Percentiles rank a stretch among this genome's conserved stretches.
These are phyloP conservation scores for Picea sitchensis DNA, from an alignment of 75 land plant species.

Conservation along the genomic window DNA sequence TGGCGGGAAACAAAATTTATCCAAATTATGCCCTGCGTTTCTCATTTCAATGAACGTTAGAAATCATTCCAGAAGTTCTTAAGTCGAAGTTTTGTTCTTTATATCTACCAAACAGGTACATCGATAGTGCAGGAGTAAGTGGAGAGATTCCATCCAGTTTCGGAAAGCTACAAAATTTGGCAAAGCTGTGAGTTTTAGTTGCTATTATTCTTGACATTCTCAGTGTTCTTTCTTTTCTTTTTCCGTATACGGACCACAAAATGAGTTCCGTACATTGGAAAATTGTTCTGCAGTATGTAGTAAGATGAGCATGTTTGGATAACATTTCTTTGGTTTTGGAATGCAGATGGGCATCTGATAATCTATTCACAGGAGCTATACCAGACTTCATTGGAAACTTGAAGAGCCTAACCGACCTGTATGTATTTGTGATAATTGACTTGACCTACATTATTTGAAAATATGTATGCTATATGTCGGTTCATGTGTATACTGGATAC, in stretches of 20 bases:
- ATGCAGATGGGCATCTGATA: conserved; percentile 37
- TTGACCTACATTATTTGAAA: neutral
- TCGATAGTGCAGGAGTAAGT: conserved; percentile 30
- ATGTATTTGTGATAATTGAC: neutral
- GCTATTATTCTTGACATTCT: neutral
- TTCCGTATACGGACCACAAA: neutral
- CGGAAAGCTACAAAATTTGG: conserved; percentile 14
- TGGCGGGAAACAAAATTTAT: too few relatives aligned
- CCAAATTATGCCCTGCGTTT: too few relatives aligned
- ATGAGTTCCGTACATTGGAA: neutral
- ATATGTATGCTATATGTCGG: neutral
- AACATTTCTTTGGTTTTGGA: neutral
- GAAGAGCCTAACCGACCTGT: conserved; percentile 21
- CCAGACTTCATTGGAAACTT: conserved; percentile 22
- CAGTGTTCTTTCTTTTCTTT: neutral
- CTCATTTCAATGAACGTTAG: too few relatives aligned
- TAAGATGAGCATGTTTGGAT: neutral
- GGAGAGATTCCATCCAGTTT: conserved; percentile 28
- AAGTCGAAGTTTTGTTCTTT: too few relatives aligned
- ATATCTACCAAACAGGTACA: conserved; percentile 17
- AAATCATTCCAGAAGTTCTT: too few relatives aligned
- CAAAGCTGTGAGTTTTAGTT: conserved; percentile 13
- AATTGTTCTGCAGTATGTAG: too few relatives aligned
- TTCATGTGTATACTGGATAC: neutral
- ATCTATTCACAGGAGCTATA: conserved; percentile 25